These are phyloP conservation scores for Leccinum subtestaceum DNA, from an alignment of 768 basidiomycete genomes.

Conservation along the genomic window DNA sequence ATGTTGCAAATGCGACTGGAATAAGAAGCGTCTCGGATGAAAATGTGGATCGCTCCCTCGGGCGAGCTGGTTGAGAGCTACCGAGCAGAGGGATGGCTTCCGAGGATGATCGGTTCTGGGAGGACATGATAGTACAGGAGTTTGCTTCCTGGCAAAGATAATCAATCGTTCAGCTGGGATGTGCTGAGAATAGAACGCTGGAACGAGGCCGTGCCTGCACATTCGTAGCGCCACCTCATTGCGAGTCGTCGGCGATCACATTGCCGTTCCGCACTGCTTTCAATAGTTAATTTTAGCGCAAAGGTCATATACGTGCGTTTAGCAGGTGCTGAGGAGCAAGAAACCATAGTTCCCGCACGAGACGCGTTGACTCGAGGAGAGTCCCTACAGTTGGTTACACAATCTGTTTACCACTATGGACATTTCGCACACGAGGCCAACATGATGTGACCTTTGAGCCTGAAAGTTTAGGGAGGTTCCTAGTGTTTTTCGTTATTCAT, in stretches of 20 bases:
- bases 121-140: conserved; percentile 11
- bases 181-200: not conserved
- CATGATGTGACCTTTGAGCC: too few relatives aligned
- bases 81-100: conserved; percentile 11
- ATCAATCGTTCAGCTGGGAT: not conserved
- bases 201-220: not conserved
- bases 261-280: not conserved
- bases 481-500: not conserved
- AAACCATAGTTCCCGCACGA: not conserved
- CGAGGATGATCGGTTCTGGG: conserved; percentile 1
- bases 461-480: not conserved
- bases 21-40: conserved; percentile 24
- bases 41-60: not conserved
- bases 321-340: not conserved
- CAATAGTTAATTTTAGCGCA: not conserved
- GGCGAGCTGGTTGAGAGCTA: not conserved
- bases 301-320: not conserved
- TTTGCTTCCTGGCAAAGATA: not conserved
- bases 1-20: conserved; percentile 25
- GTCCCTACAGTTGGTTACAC: not conserved
- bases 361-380: too few relatives aligned
- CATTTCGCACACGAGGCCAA: too few relatives aligned
- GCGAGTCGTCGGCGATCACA: not conserved
- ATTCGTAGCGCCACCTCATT: not conserved
- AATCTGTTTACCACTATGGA: not conserved